Percentiles rank a stretch among this genome's conserved stretches.
phyloP scores from a whole-genome alignment of 2,329 filamentous ascomycete genomes.

The Talaromyces sp. region DNA sequence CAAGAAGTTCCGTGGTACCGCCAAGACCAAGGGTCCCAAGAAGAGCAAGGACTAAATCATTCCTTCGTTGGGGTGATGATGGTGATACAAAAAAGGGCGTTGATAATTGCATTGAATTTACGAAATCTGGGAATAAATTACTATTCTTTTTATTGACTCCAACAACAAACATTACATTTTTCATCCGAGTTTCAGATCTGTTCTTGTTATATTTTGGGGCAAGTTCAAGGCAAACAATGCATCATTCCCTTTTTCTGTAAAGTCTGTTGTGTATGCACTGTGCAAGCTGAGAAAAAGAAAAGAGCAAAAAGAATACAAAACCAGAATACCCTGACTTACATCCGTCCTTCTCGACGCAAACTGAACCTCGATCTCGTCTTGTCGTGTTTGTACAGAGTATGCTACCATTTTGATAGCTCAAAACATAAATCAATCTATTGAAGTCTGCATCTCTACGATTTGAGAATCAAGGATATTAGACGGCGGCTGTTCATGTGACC shows the following conservation, averaged over 20 bases:
- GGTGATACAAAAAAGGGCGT: slow-evolving; percentile 15
- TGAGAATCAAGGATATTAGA: background rate
- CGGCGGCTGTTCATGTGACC: background rate
- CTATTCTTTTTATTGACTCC: slow-evolving; percentile 8
- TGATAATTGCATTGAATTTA: slow-evolving; percentile 17
- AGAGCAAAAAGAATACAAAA: slow-evolving; percentile 13
- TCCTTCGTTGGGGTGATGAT: slow-evolving; percentile 3
- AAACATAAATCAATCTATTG: background rate
- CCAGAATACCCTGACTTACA: slow-evolving; percentile 4
- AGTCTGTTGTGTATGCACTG: slow-evolving; percentile 7
- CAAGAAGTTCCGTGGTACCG: slow-evolving; percentile 97
- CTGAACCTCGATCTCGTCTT: background rate
- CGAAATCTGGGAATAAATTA: slow-evolving; percentile 14
- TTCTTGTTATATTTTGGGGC: slow-evolving; percentile 4
- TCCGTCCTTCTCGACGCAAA: background rate
- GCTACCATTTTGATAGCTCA: background rate
- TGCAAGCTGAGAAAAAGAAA: slow-evolving; percentile 9
- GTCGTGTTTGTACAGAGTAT: background rate
- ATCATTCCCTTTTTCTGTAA: slow-evolving; percentile 10
- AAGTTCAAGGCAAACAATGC: slow-evolving; percentile 5
- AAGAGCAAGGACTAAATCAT: slow-evolving; percentile 75
- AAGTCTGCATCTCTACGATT: background rate
- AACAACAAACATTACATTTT: slow-evolving; percentile 5
- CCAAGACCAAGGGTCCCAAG: slow-evolving; percentile 97
- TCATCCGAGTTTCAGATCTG: slow-evolving; percentile 2